Percentiles rank a stretch among this genome's conserved stretches.
Conservation (phyloP, 2,329 filamentous ascomycete genomes). For the Botrytis cinerea region DNA sequence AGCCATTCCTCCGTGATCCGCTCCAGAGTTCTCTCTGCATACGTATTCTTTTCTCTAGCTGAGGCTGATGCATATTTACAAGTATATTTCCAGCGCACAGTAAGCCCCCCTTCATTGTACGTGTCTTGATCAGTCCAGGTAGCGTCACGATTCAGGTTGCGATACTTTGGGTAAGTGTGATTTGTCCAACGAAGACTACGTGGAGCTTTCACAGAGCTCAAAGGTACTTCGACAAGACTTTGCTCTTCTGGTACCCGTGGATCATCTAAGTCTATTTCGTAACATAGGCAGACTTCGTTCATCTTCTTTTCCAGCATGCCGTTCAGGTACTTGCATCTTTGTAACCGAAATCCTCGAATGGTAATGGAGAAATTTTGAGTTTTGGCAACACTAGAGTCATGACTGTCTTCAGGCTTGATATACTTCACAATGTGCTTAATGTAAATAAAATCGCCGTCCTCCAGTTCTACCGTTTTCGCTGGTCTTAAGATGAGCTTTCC, state of each 20-base stretch:
- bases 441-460: constrained; percentile 44
- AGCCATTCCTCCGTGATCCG: constrained; percentile 21
- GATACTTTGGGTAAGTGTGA: constrained; percentile 47
- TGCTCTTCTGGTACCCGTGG: constrained; percentile 41
- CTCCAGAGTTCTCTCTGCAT: constrained; percentile 32
- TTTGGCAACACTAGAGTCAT: constrained; percentile 43
- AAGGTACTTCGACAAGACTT: constrained; percentile 47
- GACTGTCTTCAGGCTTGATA: neutral
- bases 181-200: constrained; percentile 59
- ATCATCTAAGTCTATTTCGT: constrained; percentile 46
- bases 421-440: constrained; percentile 37
- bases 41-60: constrained; percentile 34
- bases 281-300: constrained; percentile 50
- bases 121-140: constrained; percentile 18
- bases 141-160: constrained; percentile 32
- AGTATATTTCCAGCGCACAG: constrained; percentile 55
- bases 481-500: constrained; percentile 41
- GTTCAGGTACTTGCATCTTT: constrained; percentile 42
- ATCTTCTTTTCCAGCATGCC: constrained; percentile 43
- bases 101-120: constrained; percentile 44
- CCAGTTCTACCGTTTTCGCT: constrained; percentile 33
- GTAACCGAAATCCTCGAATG: constrained; percentile 47
- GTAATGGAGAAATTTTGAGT: constrained; percentile 38
- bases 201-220: constrained; percentile 45
- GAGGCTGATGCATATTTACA: constrained; percentile 32